Percentiles rank a stretch among this genome's conserved stretches.
Evolutionary conservation across 2,329 filamentous ascomycete species (phyloP).

Genomic region (Aspergillus japonicus): DNA sequence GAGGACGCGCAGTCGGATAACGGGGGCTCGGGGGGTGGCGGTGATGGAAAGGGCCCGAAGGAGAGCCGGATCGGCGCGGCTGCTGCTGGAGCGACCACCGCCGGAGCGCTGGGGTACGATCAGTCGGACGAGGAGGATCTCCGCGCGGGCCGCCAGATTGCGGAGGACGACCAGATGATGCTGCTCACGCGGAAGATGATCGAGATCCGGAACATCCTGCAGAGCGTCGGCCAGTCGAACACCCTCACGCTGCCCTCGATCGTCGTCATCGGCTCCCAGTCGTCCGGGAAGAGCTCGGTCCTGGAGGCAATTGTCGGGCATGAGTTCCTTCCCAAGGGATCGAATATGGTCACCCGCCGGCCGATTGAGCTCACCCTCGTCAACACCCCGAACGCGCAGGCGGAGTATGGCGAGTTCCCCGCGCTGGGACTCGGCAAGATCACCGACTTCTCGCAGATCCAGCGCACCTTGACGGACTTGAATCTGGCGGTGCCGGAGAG

Average conservation of each 20-base stretch:
- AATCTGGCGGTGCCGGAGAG: constrained; percentile 88
- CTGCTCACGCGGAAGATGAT: constrained; percentile 99
- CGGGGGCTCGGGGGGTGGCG: constrained; percentile 44
- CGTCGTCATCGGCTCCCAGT: constrained; percentile 98
- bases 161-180: constrained; percentile 99
- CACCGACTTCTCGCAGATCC: constrained; percentile 78
- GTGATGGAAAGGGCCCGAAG: constrained; percentile 51
- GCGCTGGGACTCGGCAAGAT: constrained; percentile 86
- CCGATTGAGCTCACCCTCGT: constrained; percentile 95
- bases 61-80: constrained; percentile 54
- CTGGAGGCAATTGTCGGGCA: constrained; percentile 96
- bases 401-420: constrained; percentile 95
- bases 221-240: constrained; percentile 87
- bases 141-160: constrained; percentile 62
- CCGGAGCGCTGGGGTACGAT: constrained; percentile 77
- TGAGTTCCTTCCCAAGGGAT: constrained; percentile 95
- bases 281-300: constrained; percentile 96
- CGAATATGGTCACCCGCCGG: constrained; percentile 94
- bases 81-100: constrained; percentile 66
- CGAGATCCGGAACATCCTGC: constrained; percentile 88
- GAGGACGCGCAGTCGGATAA: constrained; percentile 57
- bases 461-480: constrained; percentile 89
- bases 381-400: constrained; percentile 82
- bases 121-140: constrained; percentile 62
- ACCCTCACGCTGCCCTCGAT: constrained; percentile 89